phyloP scores from a whole-genome alignment of 1,284 basidiomycete species.

The Megacollybia platyphylla region DNA sequence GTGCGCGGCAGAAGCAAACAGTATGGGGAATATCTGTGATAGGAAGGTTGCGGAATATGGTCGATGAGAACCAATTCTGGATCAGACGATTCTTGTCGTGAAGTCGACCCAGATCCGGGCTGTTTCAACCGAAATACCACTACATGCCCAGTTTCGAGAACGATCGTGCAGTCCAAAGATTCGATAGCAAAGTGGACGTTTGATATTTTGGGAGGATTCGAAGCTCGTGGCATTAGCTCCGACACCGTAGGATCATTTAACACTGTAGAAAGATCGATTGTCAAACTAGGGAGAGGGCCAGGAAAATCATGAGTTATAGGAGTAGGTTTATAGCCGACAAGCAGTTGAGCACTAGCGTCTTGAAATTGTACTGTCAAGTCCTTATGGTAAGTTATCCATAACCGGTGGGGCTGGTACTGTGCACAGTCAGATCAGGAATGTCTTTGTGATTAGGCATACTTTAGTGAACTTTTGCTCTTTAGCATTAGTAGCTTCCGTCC shows the following conservation, averaged over 20 bases:
- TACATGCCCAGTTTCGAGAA: conserved; percentile 54
- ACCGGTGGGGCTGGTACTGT: conserved; percentile 52
- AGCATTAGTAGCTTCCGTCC: conserved; percentile 27
- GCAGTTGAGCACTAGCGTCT: conserved; percentile 58
- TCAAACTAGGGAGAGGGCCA: conserved; percentile 44
- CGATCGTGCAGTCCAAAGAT: conserved; percentile 55
- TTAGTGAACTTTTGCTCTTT: conserved; percentile 37
- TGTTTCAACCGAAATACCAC: conserved; percentile 44
- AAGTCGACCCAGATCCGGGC: conserved; percentile 10
- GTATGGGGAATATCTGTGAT: conserved; percentile 43
- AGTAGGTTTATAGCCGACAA: conserved; percentile 30
- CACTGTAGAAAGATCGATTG: conserved; percentile 42
- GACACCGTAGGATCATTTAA: conserved; percentile 31
- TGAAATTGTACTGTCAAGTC: conserved; percentile 58
- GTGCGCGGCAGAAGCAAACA: conserved; percentile 42
- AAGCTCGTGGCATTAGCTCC: conserved; percentile 12
- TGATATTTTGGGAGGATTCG: conserved; percentile 26
- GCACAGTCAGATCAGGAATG: background rate
- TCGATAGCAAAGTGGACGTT: conserved; percentile 48
- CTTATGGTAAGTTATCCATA: conserved; percentile 54
- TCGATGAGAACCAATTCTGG: conserved; percentile 35
- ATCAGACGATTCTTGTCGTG: conserved; percentile 18
- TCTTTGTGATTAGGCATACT: conserved; percentile 15
- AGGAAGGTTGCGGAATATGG: conserved; percentile 24
- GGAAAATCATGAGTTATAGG: conserved; percentile 48